A percentile compares a stretch with the other conserved stretches of the same genome.
Evolutionary conservation across 2,329 filamentous ascomycete genomes (phyloP).

Genomic region (Colletotrichum tamarilloi): DNA sequence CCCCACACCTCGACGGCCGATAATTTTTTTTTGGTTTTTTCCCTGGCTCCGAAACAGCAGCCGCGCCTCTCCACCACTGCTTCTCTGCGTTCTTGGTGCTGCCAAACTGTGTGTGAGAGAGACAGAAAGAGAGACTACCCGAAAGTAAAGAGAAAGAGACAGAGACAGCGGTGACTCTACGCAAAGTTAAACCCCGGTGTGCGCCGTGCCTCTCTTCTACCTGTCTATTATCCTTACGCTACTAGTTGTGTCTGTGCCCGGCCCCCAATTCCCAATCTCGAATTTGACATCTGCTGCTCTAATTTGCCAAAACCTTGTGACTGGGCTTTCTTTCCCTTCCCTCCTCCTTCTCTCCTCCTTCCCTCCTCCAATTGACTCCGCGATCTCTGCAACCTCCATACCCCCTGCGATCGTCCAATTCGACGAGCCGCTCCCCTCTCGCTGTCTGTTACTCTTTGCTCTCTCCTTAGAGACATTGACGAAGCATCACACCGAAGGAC

Average conservation of each 20-base stretch:
- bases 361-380: conserved; percentile 12
- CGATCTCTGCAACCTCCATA: conserved; percentile 19
- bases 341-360: not conserved
- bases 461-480: conserved; percentile 5
- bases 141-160: not conserved
- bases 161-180: not conserved
- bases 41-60: conserved; percentile 28
- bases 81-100: not conserved
- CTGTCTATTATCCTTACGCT: too few species aligned
- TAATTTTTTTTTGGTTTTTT: conserved; percentile 33
- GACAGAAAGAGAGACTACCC: not conserved
- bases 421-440: conserved; percentile 28
- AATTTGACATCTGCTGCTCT: not conserved
- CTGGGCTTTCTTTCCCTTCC: not conserved
- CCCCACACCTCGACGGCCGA: conserved; percentile 32
- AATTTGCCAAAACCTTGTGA: conserved; percentile 1
- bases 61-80: not conserved
- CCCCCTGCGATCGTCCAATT: conserved; percentile 32
- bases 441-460: not conserved
- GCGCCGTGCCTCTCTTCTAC: too few species aligned
- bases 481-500: conserved; percentile 25
- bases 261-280: not conserved
- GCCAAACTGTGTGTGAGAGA: not conserved
- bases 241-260: not conserved
- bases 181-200: not conserved